phyloP scores from a whole-genome alignment of 139 green algal species.

The Gonium pectorale region DNA sequence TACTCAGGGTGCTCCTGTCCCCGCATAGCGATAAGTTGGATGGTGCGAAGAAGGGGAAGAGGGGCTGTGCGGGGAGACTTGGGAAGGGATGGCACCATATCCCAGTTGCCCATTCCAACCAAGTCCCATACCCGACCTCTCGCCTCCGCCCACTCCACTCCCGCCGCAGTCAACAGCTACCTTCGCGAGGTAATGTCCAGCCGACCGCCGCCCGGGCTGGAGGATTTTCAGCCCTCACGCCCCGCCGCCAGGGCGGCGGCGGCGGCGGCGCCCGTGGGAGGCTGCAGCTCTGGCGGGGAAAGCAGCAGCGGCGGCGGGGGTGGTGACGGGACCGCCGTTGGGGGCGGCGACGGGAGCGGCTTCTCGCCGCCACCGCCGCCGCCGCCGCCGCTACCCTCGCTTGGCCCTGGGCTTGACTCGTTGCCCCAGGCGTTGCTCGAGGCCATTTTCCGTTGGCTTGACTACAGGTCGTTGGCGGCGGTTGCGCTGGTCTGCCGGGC shows the following conservation, averaged over 20 bases:
- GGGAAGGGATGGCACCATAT: too few relatives aligned
- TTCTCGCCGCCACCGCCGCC: not conserved
- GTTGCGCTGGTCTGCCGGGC: conserved; percentile 39
- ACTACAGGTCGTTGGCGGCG: conserved; percentile 24
- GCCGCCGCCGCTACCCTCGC: not conserved
- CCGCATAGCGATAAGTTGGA: too few relatives aligned
- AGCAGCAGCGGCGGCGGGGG: not conserved
- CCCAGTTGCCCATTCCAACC: too few relatives aligned
- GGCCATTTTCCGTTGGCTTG: conserved; percentile 43
- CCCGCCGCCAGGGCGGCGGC: not conserved
- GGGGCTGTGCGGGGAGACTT: too few relatives aligned
- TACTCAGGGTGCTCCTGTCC: too few relatives aligned
- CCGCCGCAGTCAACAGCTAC: conserved; percentile 56
- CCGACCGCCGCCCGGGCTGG: not conserved
- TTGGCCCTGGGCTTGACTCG: not conserved
- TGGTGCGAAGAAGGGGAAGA: too few relatives aligned
- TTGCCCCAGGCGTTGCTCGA: conserved; percentile 56
- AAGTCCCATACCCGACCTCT: too few relatives aligned
- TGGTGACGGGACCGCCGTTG: too few relatives aligned
- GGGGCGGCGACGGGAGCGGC: too few relatives aligned
- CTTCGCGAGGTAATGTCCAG: conserved; percentile 43
- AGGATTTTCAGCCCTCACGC: conserved; percentile 39
- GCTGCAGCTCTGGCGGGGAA: too few relatives aligned
- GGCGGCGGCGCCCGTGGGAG: not conserved
- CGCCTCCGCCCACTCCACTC: too few relatives aligned